Evolutionary conservation across 2,329 filamentous ascomycete genomes (phyloP).

Genomic region (Sporothrix schenckii): DNA sequence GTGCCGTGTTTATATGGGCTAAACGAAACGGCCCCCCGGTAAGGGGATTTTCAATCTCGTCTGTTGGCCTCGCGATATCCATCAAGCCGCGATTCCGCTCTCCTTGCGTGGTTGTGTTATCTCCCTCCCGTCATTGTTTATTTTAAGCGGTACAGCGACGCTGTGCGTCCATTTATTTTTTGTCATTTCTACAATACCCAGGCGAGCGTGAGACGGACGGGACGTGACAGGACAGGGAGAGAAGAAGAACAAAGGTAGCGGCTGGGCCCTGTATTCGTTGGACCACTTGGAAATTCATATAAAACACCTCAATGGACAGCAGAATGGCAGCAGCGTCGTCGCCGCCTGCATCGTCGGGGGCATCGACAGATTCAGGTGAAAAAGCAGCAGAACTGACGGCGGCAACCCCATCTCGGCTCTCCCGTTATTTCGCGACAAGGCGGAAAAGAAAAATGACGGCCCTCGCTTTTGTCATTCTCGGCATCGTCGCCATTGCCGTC

Average conservation of each 20-base stretch:
- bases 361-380: constrained; percentile 12
- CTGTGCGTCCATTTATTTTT: constrained; percentile 22
- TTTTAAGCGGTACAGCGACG: not conserved
- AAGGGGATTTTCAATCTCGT: constrained; percentile 18
- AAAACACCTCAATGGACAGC: not conserved
- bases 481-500: constrained; percentile 26
- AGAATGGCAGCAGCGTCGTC: not conserved
- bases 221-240: not conserved
- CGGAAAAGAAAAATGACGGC: constrained; percentile 33
- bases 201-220: constrained; percentile 10
- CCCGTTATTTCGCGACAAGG: constrained; percentile 25
- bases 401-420: constrained; percentile 3
- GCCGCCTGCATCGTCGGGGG: constrained; percentile 18
- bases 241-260: not conserved
- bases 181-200: constrained; percentile 20
- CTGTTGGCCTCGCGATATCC: constrained; percentile 6
- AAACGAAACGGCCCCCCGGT: constrained; percentile 16
- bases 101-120: not conserved
- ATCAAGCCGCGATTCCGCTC: not conserved
- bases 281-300: not conserved
- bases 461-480: constrained; percentile 35
- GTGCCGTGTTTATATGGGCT: constrained; percentile 21
- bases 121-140: not conserved
- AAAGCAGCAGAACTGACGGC: not conserved
- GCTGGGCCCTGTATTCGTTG: constrained; percentile 9